These are phyloP conservation scores for Candida insectorum DNA, from an alignment of 805 yeast genomes.

Conservation along the genomic window DNA sequence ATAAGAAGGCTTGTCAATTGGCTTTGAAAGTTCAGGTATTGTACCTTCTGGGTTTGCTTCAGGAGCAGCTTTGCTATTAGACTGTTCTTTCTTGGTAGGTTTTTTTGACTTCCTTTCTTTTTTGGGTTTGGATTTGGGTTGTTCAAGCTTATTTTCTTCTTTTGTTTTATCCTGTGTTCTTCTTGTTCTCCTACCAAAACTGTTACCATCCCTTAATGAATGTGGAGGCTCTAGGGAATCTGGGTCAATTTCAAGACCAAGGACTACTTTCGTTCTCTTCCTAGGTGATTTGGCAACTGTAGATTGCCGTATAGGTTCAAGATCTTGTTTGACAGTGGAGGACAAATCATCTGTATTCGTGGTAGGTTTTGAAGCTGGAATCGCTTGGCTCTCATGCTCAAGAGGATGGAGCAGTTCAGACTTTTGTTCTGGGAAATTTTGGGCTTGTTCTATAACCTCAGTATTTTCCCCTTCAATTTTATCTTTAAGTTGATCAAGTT, in stretches of 20 bases:
- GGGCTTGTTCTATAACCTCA: not conserved
- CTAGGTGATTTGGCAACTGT: no score
- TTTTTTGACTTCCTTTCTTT: not conserved
- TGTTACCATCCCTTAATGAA: conserved; percentile 24
- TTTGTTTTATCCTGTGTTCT: not conserved
- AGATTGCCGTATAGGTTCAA: no score
- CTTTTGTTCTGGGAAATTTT: not conserved
- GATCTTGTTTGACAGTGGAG: no score
- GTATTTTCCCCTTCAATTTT: conserved; percentile 1
- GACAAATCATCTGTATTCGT: not conserved
- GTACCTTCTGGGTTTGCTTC: not conserved
- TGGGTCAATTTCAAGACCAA: conserved; percentile 21
- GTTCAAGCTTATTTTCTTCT: not conserved
- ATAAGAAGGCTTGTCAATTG: conserved; percentile 23
- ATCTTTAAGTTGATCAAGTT: conserved; percentile 1
- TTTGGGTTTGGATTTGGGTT: conserved; percentile 3
- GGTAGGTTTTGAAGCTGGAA: not conserved
- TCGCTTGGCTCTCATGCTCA: not conserved
- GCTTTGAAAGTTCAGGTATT: not conserved
- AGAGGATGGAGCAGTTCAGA: not conserved
- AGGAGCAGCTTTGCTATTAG: not conserved
- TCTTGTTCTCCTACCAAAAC: conserved; percentile 10
- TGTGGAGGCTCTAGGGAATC: conserved; percentile 20
- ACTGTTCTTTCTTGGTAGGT: not conserved
- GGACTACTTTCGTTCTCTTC: conserved; percentile 5